Conservation (phyloP, 768 basidiomycete species). For the Agrocybe chaxingu region DNA sequence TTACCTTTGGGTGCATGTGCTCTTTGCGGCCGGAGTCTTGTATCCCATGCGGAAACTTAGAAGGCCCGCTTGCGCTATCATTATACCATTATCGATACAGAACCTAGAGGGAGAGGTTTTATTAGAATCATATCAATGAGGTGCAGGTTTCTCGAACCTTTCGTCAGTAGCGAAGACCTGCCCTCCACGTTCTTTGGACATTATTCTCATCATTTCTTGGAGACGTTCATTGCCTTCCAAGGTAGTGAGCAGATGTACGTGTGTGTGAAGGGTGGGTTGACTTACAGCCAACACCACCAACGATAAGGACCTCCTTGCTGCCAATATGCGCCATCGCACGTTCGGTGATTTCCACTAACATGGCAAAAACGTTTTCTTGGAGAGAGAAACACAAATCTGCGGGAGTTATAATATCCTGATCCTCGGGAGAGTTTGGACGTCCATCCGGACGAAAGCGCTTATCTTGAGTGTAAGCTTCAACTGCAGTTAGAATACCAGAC, state of each 20-base stretch:
- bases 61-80: slow-evolving; percentile 98
- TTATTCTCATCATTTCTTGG: slow-evolving; percentile 98
- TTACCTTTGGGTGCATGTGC: slow-evolving; percentile 90
- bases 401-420: slow-evolving; percentile 79
- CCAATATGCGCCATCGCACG: slow-evolving; percentile 99
- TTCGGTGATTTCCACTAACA: slow-evolving; percentile 99
- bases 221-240: slow-evolving; percentile 80
- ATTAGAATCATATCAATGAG: background rate
- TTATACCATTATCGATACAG: slow-evolving; percentile 99
- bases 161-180: slow-evolving; percentile 95
- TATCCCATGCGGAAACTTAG: slow-evolving; percentile 90
- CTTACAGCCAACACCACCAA: slow-evolving; percentile 99
- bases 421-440: slow-evolving; percentile 31
- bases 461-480: slow-evolving; percentile 85
- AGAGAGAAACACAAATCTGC: slow-evolving; percentile 97
- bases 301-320: slow-evolving; percentile 93
- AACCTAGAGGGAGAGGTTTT: slow-evolving; percentile 51
- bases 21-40: slow-evolving; percentile 71
- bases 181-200: slow-evolving; percentile 89
- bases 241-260: background rate
- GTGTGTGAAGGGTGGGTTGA: slow-evolving; percentile 12
- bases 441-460: slow-evolving; percentile 69
- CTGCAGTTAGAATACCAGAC: slow-evolving; percentile 88
- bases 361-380: slow-evolving; percentile 95
- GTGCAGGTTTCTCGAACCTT: slow-evolving; percentile 45